Conservation (phyloP, 1,139 yeast genomes). For the Sugiyamaella castrensis region DNA sequence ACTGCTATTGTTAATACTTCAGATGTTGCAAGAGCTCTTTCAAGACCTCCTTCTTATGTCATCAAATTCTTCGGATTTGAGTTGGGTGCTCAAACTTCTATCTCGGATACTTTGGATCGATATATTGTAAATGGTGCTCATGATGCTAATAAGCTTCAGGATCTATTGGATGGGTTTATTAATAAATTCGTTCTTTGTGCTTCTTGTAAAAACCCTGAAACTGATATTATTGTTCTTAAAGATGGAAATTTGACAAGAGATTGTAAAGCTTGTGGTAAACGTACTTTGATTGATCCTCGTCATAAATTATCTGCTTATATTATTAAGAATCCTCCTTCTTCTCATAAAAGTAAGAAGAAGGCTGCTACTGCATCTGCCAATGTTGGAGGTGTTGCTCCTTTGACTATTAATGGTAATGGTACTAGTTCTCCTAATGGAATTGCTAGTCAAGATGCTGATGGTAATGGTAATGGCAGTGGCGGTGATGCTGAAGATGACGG, state of each 20-base stretch:
- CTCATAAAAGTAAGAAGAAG: conserved; percentile 54
- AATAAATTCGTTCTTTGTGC: conserved; percentile 90
- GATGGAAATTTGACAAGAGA: conserved; percentile 80
- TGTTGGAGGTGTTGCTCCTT: conserved; percentile 58
- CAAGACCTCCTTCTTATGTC: conserved; percentile 88
- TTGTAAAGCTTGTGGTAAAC: conserved; percentile 98
- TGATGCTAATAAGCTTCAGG: conserved; percentile 87
- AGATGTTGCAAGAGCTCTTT: conserved; percentile 92
- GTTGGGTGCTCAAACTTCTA: conserved; percentile 92
- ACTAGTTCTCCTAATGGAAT: conserved; percentile 45
- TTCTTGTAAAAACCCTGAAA: conserved; percentile 95
- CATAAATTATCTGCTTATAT: conserved; percentile 85
- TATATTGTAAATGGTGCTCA: conserved; percentile 94
- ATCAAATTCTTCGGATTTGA: conserved; percentile 95
- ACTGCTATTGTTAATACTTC: conserved; percentile 87
- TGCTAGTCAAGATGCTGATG: conserved; percentile 61
- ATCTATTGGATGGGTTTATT: conserved; percentile 90
- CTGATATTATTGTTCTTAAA: conserved; percentile 79
- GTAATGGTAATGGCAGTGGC: conserved; percentile 32
- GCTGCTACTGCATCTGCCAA: conserved; percentile 87
- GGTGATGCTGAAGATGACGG: conserved; percentile 41
- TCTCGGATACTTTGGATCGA: conserved; percentile 77
- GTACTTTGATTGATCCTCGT: conserved; percentile 79
- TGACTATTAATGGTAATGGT: conserved; percentile 12
- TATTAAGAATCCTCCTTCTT: conserved; percentile 86